These are phyloP conservation scores for Macadamia tetraphylla DNA, from an alignment of 164 flowering plant genomes.

Conservation along the genomic window DNA sequence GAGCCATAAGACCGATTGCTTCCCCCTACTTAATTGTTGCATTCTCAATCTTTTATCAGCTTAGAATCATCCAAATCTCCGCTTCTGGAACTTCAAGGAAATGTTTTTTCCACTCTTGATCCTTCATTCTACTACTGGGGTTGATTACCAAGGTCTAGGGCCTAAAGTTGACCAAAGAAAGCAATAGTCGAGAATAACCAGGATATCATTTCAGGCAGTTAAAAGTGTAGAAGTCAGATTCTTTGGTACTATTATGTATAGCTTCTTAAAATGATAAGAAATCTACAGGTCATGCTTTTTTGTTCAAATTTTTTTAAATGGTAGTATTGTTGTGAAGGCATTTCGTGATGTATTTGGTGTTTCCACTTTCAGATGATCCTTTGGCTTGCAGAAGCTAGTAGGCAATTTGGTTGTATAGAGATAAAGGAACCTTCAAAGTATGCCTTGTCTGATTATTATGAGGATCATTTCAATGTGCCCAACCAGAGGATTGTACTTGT, in stretches of 20 bases:
- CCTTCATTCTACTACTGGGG: too few relatives aligned
- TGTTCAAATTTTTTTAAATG: background rate
- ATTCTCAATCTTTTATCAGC: too few relatives aligned
- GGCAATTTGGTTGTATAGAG: constrained; percentile 87
- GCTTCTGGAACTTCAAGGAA: too few relatives aligned
- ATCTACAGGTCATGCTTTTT: background rate
- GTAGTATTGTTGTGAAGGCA: background rate
- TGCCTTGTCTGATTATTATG: constrained; percentile 90
- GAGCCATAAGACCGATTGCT: too few relatives aligned
- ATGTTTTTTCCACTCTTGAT: too few relatives aligned
- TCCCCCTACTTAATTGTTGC: too few relatives aligned
- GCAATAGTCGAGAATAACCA: too few relatives aligned
- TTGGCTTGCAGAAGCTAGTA: constrained; percentile 85
- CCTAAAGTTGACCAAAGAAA: too few relatives aligned
- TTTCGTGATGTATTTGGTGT: constrained; percentile 7
- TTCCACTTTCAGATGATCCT: constrained; percentile 66
- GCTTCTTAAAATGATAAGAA: background rate
- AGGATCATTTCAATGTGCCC: constrained; percentile 71
- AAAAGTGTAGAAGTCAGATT: background rate
- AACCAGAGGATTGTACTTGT: constrained; percentile 67
- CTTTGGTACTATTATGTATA: background rate
- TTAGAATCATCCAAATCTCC: too few relatives aligned
- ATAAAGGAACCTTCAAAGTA: constrained; percentile 95
- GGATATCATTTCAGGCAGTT: background rate
- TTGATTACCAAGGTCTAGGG: too few relatives aligned